Base-by-base conservation (phyloP, 2,329 filamentous ascomycete genomes). In the Xylariomycetidae sp. region DNA sequence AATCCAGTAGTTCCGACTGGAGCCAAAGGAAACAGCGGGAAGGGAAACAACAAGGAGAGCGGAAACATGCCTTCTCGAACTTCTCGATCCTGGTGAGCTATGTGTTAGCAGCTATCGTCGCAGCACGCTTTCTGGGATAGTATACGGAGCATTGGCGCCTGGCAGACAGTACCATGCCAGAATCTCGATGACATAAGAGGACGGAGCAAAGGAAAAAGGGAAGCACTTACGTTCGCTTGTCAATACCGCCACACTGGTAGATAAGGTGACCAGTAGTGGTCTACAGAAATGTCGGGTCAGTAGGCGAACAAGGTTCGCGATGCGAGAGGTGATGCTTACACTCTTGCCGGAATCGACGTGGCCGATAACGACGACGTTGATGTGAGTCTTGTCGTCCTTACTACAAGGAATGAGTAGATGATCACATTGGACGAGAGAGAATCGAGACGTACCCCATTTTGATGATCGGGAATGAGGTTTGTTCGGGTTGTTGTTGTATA, bases 201-300 rank as follows among this genome's bases (percentile, higher is more conserved):
- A n/a, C n/a, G n/a, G n/a, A n/a, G n/a, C n/a, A n/a, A n/a, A n/a
- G n/a, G n/a, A n/a, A n/a, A n/a, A n/a, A n/a, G n/a, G n/a, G n/a
- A n/a, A n/a, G n/a, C n/a, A n/a, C n/a, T n/a, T n/a, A n/a, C n/a
- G 90, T 97, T 88, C 92, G 90, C 82, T 90, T 88, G 87, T 98
- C 92, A 67, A 97, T 98, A 88, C 92, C 92, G 85, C 92, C 92
- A 80, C 92, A 97, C 85, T 98, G 90, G 88, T 97, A 97, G 86
- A 98, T 97, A 82, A 98, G 83, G 79, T 90, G 82, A 70, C 82
- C 80, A 59, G 71, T 85, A 67, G 69, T 56, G 59, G 53, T 54
- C 53, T 45, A 56, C 41, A 80, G 89, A 64, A 48, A 50, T 51
- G 48, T 53, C 53, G n/a, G n/a, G n/a, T n/a, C n/a, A 18, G 20